These are phyloP conservation scores for Teunomyces gatunensis DNA, from an alignment of 805 yeast species.

Conservation along the genomic window DNA sequence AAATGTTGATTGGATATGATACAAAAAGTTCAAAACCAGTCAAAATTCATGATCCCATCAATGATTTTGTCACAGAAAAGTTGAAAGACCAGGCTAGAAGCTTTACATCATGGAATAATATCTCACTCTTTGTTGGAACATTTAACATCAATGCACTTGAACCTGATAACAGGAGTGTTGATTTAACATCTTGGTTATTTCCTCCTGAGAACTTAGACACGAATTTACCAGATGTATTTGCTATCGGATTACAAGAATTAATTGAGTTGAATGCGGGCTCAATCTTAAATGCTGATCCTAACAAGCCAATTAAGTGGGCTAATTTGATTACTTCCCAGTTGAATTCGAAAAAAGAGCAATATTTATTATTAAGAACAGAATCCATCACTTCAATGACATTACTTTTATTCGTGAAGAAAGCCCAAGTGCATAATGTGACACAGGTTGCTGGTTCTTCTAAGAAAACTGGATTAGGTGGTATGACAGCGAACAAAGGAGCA, in stretches of 20 bases:
- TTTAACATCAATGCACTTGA: conserved; percentile 79
- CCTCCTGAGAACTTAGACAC: conserved; percentile 50
- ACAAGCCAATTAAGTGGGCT: conserved; percentile 80
- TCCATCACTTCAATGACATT: conserved; percentile 69
- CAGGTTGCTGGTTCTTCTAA: conserved; percentile 93
- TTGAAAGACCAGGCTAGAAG: conserved; percentile 47
- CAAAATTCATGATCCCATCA: conserved; percentile 79
- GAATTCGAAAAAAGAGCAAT: conserved; percentile 45
- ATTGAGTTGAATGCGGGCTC: conserved; percentile 92
- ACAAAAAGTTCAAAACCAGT: conserved; percentile 67
- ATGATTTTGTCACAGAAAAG: conserved; percentile 74
- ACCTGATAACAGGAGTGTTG: conserved; percentile 45
- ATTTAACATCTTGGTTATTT: conserved; percentile 76
- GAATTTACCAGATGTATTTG: conserved; percentile 70
- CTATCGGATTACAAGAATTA: conserved; percentile 92
- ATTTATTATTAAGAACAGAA: conserved; percentile 69
- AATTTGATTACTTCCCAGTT: conserved; percentile 59
- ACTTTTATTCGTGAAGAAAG: conserved; percentile 58
- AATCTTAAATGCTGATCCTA: conserved; percentile 79
- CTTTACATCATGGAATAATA: conserved; percentile 60
- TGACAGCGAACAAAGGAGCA: conserved; percentile 96
- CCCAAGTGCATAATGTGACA: conserved; percentile 52
- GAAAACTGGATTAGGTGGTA: conserved; percentile 95
- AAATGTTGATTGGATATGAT: conserved; percentile 76
- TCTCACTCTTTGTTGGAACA: conserved; percentile 76